Percentiles rank a stretch among this genome's conserved stretches.
phyloP scores from a whole-genome alignment of 352 stramenopile genomes.

The Globisporangium nodosum region DNA sequence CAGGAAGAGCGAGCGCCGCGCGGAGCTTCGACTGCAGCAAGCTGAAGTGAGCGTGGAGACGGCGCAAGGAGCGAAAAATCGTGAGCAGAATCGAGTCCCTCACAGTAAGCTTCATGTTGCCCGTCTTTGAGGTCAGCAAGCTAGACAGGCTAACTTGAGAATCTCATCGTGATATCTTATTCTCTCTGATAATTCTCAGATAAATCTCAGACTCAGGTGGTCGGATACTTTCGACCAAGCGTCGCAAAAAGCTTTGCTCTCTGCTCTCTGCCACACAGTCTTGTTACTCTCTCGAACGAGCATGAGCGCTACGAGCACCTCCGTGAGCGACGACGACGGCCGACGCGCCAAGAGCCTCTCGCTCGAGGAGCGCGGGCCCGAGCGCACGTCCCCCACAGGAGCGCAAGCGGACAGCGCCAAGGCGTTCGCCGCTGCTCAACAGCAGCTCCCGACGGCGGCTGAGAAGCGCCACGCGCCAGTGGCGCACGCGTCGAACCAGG shows the following conservation, averaged over 20 bases:
- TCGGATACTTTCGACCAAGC: no score
- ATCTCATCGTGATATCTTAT: no score
- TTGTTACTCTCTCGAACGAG: no score
- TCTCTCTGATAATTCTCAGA: no score
- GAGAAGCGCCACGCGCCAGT: background rate
- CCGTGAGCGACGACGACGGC: background rate
- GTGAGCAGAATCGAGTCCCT: background rate
- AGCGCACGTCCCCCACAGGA: conserved; percentile 8
- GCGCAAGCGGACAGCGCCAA: background rate
- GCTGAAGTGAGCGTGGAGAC: no score
- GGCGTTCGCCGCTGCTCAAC: no score
- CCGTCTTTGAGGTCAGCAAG: conserved; percentile 5
- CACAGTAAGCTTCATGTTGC: conserved; percentile 10
- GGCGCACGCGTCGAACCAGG: conserved; percentile 5
- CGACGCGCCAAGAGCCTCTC: conserved; percentile 1
- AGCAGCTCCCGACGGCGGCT: background rate
- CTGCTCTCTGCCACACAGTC: background rate
- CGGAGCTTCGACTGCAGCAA: no score
- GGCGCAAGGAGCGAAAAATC: no score
- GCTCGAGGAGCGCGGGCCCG: conserved; percentile 9
- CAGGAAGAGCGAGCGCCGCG: no score
- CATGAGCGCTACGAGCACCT: background rate
- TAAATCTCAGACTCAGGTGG: no score
- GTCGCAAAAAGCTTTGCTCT: no score
- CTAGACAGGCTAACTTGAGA: no score